Evolutionary conservation across 202 grass and related monocot species (phyloP).

Genomic region (Bolboschoenoplectus hybrid): DNA sequence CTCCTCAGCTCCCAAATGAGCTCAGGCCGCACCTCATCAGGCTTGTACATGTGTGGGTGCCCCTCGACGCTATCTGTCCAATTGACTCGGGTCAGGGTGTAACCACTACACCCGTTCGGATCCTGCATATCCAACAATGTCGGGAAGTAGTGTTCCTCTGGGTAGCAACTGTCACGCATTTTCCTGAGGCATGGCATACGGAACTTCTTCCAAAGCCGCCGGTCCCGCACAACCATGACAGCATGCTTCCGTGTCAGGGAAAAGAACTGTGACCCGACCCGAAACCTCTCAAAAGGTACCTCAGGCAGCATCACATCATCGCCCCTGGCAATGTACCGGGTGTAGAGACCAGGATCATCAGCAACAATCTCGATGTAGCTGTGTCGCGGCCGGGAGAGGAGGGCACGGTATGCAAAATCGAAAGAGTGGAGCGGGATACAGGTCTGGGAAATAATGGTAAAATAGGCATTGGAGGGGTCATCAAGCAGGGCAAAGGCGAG

Average conservation of each 20-base stretch:
- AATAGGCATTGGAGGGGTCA: constrained; percentile 74
- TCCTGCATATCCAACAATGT: constrained; percentile 97
- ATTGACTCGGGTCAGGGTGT: constrained; percentile 91
- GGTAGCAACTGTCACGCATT: constrained; percentile 74
- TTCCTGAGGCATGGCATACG: constrained; percentile 72
- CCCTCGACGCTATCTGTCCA: constrained; percentile 86
- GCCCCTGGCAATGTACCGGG: constrained; percentile 83
- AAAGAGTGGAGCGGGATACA: constrained; percentile 89
- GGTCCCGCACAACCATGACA: constrained; percentile 84
- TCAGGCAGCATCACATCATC: constrained; percentile 88
- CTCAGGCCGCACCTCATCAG: constrained; percentile 54
- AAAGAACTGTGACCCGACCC: constrained; percentile 90
- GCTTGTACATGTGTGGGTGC: constrained; percentile 72
- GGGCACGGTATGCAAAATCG: constrained; percentile 60
- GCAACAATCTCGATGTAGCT: constrained; percentile 94
- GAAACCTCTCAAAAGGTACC: constrained; percentile 72
- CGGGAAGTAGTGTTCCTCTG: constrained; percentile 96
- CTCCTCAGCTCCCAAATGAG: constrained; percentile 75
- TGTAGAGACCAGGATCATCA: constrained; percentile 57
- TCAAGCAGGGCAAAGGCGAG: constrained; percentile 74
- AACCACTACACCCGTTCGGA: constrained; percentile 69
- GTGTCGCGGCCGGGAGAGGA: constrained; percentile 55
- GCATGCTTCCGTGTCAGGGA: constrained; percentile 75
- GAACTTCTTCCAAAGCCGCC: constrained; percentile 92
- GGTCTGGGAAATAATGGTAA: constrained; percentile 80